phyloP scores from a whole-genome alignment of 441 rosid genomes.

The Sinapis alba region DNA sequence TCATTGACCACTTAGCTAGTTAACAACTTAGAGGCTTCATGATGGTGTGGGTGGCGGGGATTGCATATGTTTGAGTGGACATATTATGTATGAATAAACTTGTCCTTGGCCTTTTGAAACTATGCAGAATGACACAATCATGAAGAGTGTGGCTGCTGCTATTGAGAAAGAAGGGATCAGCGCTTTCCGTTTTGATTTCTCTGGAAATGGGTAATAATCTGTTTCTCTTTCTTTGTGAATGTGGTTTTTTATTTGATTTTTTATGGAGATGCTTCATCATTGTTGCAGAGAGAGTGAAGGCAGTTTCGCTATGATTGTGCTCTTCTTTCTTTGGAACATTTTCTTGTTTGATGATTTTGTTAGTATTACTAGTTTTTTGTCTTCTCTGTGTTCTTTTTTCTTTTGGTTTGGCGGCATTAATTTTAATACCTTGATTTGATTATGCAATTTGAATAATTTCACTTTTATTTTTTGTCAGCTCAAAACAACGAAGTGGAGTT shows the following conservation, averaged over 20 bases:
- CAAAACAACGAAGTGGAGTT: background rate
- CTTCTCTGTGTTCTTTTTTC: background rate
- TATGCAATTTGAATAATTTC: background rate
- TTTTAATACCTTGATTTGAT: background rate
- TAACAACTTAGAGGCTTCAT: background rate
- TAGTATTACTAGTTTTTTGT: background rate
- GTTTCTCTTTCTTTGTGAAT: constrained; percentile 19
- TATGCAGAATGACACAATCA: constrained; percentile 50
- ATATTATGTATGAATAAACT: background rate
- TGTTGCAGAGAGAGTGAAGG: constrained; percentile 41
- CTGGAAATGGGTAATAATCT: constrained; percentile 75
- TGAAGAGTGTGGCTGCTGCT: constrained; percentile 69
- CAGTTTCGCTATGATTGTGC: background rate
- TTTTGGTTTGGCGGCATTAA: background rate
- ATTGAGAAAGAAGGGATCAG: constrained; percentile 76
- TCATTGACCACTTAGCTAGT: background rate
- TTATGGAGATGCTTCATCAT: background rate
- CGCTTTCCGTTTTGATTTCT: constrained; percentile 78
- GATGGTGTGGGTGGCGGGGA: background rate
- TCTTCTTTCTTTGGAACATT: background rate
- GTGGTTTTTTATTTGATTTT: background rate
- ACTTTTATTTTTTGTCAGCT: background rate
- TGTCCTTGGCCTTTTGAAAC: background rate
- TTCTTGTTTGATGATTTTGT: background rate
- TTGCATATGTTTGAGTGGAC: background rate